phyloP scores from a whole-genome alignment of 306 rosid genomes.

The Lablab purpureus region DNA sequence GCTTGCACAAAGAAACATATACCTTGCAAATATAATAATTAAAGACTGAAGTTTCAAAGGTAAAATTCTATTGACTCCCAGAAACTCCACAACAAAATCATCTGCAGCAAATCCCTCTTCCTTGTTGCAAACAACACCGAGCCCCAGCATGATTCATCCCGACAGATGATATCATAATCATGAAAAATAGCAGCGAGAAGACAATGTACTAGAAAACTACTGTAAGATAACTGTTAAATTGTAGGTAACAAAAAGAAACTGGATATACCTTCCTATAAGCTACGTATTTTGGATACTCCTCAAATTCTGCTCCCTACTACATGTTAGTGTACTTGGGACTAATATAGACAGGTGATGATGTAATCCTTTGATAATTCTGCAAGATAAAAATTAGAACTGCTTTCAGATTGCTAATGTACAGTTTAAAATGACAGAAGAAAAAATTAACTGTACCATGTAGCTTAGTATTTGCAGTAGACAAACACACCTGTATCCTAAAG shows the following conservation, averaged over 20 bases:
- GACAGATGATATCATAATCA: conserved; percentile 40
- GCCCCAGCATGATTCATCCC: conserved; percentile 72
- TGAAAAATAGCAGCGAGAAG: conserved; percentile 42
- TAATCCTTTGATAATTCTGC: conserved; percentile 83
- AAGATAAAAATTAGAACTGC: conserved; percentile 28
- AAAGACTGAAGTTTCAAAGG: conserved; percentile 45
- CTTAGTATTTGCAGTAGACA: conserved; percentile 24
- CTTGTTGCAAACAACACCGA: conserved; percentile 96
- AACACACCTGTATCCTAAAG: conserved; percentile 85
- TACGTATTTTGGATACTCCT: conserved; percentile 89
- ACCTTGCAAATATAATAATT: conserved; percentile 27
- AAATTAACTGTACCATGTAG: neutral
- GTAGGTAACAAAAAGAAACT: conserved; percentile 28
- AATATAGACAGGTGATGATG: conserved; percentile 96
- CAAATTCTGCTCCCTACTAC: conserved; percentile 80
- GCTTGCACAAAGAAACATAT: conserved; percentile 10
- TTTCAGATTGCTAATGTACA: conserved; percentile 26
- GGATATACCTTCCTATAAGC: conserved; percentile 87
- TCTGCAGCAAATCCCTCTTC: conserved; percentile 84
- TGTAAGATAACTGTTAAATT: neutral
- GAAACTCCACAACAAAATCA: conserved; percentile 95
- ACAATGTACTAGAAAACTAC: neutral
- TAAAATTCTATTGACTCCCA: conserved; percentile 63
- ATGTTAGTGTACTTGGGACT: conserved; percentile 90
- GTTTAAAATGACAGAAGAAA: conserved; percentile 20